phyloP scores from a whole-genome alignment of 2,329 filamentous ascomycete species.

The Colletotrichum shisoi region DNA sequence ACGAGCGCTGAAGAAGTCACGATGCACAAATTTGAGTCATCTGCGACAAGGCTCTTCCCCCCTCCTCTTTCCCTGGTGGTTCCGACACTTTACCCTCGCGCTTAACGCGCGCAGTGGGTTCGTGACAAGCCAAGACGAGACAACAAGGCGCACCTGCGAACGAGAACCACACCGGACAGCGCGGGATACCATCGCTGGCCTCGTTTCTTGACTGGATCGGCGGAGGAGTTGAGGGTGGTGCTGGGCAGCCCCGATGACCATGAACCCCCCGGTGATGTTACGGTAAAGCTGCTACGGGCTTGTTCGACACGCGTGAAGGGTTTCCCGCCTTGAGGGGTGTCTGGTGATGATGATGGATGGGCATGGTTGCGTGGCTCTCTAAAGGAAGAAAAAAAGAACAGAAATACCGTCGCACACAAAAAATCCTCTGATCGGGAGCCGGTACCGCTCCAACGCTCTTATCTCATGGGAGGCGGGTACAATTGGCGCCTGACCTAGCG shows the following conservation, averaged over 20 bases:
- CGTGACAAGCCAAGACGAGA: neutral
- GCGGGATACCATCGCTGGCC: conserved; percentile 3
- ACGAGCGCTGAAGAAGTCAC: conserved; percentile 36
- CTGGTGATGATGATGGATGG: conserved; percentile 27
- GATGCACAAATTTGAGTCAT: conserved; percentile 34
- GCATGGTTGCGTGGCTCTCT: conserved; percentile 2
- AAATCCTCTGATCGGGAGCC: conserved; percentile 26
- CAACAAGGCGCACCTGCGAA: neutral
- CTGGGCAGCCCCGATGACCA: conserved; percentile 24
- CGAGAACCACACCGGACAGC: neutral
- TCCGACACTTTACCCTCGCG: conserved; percentile 14
- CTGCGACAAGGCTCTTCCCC: conserved; percentile 1
- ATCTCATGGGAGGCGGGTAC: conserved; percentile 24
- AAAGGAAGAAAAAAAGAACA: neutral
- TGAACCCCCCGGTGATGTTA: conserved; percentile 13
- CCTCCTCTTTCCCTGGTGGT: neutral
- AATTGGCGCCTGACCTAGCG: conserved; percentile 14
- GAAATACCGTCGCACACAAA: neutral
- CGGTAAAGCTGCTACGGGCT: conserved; percentile 24
- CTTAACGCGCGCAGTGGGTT: conserved; percentile 32
- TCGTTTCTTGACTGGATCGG: conserved; percentile 4
- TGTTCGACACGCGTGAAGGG: conserved; percentile 34
- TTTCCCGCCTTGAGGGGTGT: conserved; percentile 26
- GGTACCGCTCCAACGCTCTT: conserved; percentile 33
- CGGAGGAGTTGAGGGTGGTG: conserved; percentile 21